Evolutionary conservation across 345 rosid species (phyloP).

Genomic region (Streptanthus diversifolius): DNA sequence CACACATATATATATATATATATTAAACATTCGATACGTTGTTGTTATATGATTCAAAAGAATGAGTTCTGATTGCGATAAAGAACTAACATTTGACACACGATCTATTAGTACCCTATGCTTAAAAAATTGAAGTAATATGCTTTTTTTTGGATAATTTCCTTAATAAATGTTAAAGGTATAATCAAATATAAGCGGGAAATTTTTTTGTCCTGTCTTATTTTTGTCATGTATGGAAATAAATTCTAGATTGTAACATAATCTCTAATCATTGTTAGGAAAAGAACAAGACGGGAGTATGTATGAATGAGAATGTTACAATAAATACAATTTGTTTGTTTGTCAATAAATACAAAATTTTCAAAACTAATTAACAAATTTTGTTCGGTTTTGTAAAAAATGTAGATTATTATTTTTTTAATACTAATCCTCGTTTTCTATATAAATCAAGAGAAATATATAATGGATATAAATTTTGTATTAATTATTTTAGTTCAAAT

Average conservation of each 20-base stretch:
- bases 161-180: not conserved
- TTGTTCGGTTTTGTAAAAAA: not conserved
- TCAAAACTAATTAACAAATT: not conserved
- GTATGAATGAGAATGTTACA: not conserved
- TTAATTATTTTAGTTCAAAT: too few relatives aligned
- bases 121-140: not conserved
- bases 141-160: not conserved
- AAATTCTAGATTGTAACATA: not conserved
- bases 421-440: too few relatives aligned
- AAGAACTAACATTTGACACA: conserved; percentile 13
- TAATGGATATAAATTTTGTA: too few relatives aligned
- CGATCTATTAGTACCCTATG: not conserved
- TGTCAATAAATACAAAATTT: not conserved
- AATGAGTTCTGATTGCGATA: conserved; percentile 16
- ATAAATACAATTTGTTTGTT: not conserved
- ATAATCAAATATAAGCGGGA: not conserved
- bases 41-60: not conserved
- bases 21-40: not conserved
- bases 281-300: not conserved
- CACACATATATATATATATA: not conserved
- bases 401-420: too few relatives aligned
- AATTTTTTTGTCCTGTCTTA: not conserved
- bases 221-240: conserved; percentile 5
- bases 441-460: too few relatives aligned
- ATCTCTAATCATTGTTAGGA: conserved; percentile 6